Conservation (phyloP, 2,329 filamentous ascomycete genomes). For the Coniochaeta sp. region DNA sequence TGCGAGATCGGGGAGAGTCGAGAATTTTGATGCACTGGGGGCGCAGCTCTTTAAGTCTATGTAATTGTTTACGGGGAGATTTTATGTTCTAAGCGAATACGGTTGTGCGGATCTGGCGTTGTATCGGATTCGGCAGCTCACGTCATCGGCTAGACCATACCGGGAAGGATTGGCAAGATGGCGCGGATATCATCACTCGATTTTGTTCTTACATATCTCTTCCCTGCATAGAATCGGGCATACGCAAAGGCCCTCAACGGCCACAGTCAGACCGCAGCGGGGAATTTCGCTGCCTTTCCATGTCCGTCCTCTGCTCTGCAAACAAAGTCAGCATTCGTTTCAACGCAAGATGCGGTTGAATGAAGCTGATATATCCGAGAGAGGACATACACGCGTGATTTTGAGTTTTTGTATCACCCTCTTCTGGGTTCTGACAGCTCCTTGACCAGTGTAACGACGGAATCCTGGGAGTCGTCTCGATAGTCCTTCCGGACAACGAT, state of each 20-base stretch:
- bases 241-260: too few relatives aligned
- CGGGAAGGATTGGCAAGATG: background rate
- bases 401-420: background rate
- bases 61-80: background rate
- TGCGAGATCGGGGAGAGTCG: conserved; percentile 80
- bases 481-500: background rate
- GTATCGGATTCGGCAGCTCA: background rate
- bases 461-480: background rate
- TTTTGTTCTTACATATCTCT: background rate
- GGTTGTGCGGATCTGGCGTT: background rate
- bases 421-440: background rate
- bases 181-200: background rate
- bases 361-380: too few relatives aligned
- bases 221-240: too few relatives aligned
- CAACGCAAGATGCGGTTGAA: too few relatives aligned
- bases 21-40: conserved; percentile 47
- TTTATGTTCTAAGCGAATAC: too few relatives aligned
- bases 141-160: background rate
- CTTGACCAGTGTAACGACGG: background rate
- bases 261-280: too few relatives aligned
- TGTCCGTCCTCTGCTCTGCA: background rate
- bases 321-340: background rate
- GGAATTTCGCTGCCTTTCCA: background rate
- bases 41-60: background rate
- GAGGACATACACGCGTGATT: background rate